Base-by-base conservation (phyloP, 768 basidiomycete species). In the Amanita brunnescens region DNA sequence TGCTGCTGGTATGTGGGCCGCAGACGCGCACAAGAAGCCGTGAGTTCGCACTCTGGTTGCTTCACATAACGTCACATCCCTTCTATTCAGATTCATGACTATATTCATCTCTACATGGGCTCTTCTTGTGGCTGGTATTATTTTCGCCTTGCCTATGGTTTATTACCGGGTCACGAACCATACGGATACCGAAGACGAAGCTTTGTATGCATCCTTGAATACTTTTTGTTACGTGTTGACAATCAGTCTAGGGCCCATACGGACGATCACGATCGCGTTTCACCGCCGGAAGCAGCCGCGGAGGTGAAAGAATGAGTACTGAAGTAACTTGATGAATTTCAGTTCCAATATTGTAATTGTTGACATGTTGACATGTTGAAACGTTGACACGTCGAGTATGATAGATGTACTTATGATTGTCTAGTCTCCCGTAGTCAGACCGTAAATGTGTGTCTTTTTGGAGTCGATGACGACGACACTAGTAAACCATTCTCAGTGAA, bases 71-170 rank as follows among this genome's bases (percentile, higher is more conserved):
- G 34, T 24, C 16, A 20, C 14, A 12, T 16, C 16, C 44, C 26
- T 33, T 34, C 9, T 32, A 5, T 23, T 18, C 24, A 78, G 75
- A 39, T 88, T 74, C 65, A 81, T 85, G 79, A 83, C 76, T 58
- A 74, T 88, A 30, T 85, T 88, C 59, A 59, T 83, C 53, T 84
- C 84, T 16, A 86, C 86, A 0, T 88, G 86, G 85, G 71, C 70
- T n/a, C 70, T 88, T 24, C 77, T 86, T 40, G 76, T 77, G 32
- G 78, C 72, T 0, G 85, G 85, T 4, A 71, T 87, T 14, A 30
- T 80, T 41, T 84, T 77, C 54, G 78, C 82, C n/a, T 65, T 86
- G 30, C 85, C 84, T 6, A 87, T 87, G 86, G 79, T 88, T 30
- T 70, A 85, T 58, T 67, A 79, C 47, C 82, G 85, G 32, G 81